These are phyloP conservation scores for Ceratobasidium sp. DNA, from an alignment of 1,284 basidiomycete species.

Conservation along the genomic window DNA sequence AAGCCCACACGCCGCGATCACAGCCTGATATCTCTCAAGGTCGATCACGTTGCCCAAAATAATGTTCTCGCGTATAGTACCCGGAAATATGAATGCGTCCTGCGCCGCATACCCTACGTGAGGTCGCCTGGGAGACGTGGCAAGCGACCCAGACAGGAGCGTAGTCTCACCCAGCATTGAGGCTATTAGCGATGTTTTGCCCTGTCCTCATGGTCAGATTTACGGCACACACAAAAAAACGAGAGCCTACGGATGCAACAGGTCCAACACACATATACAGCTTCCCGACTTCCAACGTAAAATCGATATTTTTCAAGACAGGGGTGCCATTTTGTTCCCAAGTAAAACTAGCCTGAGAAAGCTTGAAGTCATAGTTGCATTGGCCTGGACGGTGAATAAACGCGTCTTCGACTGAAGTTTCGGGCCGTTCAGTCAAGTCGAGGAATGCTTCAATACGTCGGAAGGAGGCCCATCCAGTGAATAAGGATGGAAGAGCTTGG, in stretches of 20 bases:
- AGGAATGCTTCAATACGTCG: slow-evolving; percentile 7
- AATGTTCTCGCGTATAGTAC: slow-evolving; percentile 29
- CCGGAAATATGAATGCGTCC: slow-evolving; percentile 21
- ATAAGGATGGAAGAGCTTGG: slow-evolving; percentile 10
- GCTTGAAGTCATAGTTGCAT: slow-evolving; percentile 16
- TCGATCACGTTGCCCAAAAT: slow-evolving; percentile 40
- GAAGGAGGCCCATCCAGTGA: slow-evolving; percentile 9
- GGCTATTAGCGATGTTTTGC: slow-evolving; percentile 15
- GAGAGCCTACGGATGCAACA: slow-evolving; percentile 13
- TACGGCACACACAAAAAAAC: background rate
- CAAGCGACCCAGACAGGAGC: background rate
- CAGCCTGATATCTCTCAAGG: slow-evolving; percentile 41
- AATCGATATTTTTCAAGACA: slow-evolving; percentile 19
- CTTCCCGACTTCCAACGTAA: slow-evolving; percentile 7
- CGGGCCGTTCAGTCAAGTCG: background rate
- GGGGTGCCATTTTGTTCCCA: background rate
- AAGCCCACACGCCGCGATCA: slow-evolving; percentile 45
- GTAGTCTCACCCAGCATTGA: slow-evolving; percentile 20
- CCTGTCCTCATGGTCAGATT: background rate
- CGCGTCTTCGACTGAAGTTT: background rate
- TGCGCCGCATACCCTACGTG: slow-evolving; percentile 21
- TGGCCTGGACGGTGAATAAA: background rate
- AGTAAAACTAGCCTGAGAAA: slow-evolving; percentile 7
- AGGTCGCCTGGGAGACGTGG: slow-evolving; percentile 7
- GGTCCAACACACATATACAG: slow-evolving; percentile 23